These are phyloP conservation scores for Alopecurus myosuroides DNA, from an alignment of 176 grass and related monocot genomes.

Conservation along the genomic window DNA sequence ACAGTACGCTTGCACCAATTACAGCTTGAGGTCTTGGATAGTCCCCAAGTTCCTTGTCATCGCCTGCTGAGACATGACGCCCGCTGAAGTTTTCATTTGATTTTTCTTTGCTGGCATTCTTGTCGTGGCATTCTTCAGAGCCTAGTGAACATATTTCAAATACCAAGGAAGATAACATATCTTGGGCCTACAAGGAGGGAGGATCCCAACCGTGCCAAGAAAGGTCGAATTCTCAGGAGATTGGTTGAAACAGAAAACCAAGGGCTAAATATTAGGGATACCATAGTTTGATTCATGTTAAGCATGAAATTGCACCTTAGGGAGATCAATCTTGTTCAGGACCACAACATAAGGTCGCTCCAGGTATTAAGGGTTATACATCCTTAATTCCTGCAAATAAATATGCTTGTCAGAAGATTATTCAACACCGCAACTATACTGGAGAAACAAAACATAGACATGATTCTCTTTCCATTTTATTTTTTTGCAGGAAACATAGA, in stretches of 20 bases:
- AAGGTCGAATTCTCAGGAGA: background rate
- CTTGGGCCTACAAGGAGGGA: slow-evolving; percentile 45
- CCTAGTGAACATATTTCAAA: slow-evolving; percentile 78
- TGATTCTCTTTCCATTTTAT: background rate
- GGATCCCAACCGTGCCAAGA: background rate
- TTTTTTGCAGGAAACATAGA: background rate
- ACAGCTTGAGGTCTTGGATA: slow-evolving; percentile 89
- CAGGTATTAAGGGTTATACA: slow-evolving; percentile 96
- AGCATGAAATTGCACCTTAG: slow-evolving; percentile 49
- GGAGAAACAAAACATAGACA: slow-evolving; percentile 13
- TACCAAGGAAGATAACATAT: slow-evolving; percentile 56
- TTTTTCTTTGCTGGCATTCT: slow-evolving; percentile 27
- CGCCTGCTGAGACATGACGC: slow-evolving; percentile 25
- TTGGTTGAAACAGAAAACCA: background rate
- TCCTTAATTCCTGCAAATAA: slow-evolving; percentile 83
- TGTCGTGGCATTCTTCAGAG: slow-evolving; percentile 35
- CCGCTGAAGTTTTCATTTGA: background rate
- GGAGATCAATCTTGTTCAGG: slow-evolving; percentile 95
- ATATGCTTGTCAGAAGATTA: background rate
- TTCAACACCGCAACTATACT: background rate
- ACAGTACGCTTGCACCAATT: slow-evolving; percentile 73
- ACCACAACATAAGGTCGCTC: slow-evolving; percentile 83
- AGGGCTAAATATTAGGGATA: background rate
- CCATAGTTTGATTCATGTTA: background rate
- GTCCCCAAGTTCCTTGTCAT: slow-evolving; percentile 68